Percentiles rank a stretch among this genome's conserved stretches.
Conservation (phyloP, 768 basidiomycete species). For the Auriculariales sp. region DNA sequence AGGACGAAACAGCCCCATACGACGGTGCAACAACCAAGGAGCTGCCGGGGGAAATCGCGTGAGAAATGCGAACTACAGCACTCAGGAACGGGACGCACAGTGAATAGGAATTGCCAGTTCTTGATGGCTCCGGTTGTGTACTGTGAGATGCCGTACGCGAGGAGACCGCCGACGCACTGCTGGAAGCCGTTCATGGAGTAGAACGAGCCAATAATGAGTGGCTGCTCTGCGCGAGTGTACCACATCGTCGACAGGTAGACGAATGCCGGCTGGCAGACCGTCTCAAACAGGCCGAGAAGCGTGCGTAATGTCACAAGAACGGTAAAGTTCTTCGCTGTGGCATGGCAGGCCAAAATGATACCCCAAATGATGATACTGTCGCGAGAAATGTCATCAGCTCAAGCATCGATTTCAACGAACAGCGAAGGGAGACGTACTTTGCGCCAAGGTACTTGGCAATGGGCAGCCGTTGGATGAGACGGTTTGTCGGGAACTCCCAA, state of each 20-base stretch:
- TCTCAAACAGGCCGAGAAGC: slow-evolving; percentile 32
- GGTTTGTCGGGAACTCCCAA: slow-evolving; percentile 35
- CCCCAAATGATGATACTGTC: slow-evolving; percentile 28
- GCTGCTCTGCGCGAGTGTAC: slow-evolving; percentile 36
- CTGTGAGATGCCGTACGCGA: slow-evolving; percentile 35
- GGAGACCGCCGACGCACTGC: slow-evolving; percentile 32
- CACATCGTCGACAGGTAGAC: slow-evolving; percentile 37
- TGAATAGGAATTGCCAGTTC: slow-evolving; percentile 37
- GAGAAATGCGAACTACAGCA: too few species aligned
- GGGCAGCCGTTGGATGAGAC: slow-evolving; percentile 31
- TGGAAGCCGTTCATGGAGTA: slow-evolving; percentile 35
- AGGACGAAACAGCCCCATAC: slow-evolving; percentile 33
- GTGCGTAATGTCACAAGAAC: slow-evolving; percentile 29
- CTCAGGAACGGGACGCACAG: slow-evolving; percentile 15
- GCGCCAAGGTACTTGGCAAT: slow-evolving; percentile 35
- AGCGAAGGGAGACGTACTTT: slow-evolving; percentile 16
- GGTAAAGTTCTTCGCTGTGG: slow-evolving; percentile 29
- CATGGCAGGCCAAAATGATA: slow-evolving; percentile 31
- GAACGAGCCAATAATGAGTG: slow-evolving; percentile 28
- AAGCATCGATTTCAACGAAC: slow-evolving; percentile 5
- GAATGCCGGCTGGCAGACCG: slow-evolving; percentile 33
- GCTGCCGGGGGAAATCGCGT: too few species aligned
- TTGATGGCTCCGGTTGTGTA: slow-evolving; percentile 25
- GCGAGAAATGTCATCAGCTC: neutral
- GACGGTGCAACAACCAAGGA: slow-evolving; percentile 30